These are phyloP conservation scores for Gymnopilus dilepis DNA, from an alignment of 768 basidiomycete genomes.

Conservation along the genomic window DNA sequence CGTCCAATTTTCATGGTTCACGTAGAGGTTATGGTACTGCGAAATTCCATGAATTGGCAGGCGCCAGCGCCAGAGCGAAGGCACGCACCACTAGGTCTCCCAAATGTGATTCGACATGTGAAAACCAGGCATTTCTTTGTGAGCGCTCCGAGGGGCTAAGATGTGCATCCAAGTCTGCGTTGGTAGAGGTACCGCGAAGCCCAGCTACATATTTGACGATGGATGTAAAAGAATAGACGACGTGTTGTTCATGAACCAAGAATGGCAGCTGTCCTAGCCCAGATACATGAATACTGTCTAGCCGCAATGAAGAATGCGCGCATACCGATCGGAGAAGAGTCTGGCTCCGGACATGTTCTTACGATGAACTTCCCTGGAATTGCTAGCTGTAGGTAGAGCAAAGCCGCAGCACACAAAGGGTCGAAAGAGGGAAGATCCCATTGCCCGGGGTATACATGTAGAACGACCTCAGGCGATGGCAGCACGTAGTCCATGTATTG, in stretches of 20 bases:
- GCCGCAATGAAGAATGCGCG: constrained; percentile 25
- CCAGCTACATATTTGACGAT: constrained; percentile 70
- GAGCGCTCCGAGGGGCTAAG: constrained; percentile 54
- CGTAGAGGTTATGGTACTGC: constrained; percentile 70
- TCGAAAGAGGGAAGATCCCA: constrained; percentile 74
- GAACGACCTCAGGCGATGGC: constrained; percentile 32
- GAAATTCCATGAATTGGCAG: background rate
- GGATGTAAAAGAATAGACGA: constrained; percentile 56
- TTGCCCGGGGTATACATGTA: constrained; percentile 74
- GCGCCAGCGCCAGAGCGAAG: constrained; percentile 12
- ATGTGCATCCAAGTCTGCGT: constrained; percentile 52
- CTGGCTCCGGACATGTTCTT: constrained; percentile 67
- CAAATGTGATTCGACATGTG: constrained; percentile 68
- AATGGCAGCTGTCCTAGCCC: constrained; percentile 73
- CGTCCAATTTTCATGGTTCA: constrained; percentile 65
- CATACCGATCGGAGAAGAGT: constrained; percentile 76
- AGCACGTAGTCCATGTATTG: constrained; percentile 14
- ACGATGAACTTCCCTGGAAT: constrained; percentile 73
- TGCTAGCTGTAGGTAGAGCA: constrained; percentile 70
- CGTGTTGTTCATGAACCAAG: constrained; percentile 60
- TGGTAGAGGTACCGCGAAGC: constrained; percentile 43
- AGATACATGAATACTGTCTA: background rate
- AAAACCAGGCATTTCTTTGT: constrained; percentile 62
- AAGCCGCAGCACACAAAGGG: constrained; percentile 64
- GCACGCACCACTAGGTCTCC: constrained; percentile 73